Conservation (phyloP, 2,329 filamentous ascomycete species). For the Neopestalotiopsis rosae region DNA sequence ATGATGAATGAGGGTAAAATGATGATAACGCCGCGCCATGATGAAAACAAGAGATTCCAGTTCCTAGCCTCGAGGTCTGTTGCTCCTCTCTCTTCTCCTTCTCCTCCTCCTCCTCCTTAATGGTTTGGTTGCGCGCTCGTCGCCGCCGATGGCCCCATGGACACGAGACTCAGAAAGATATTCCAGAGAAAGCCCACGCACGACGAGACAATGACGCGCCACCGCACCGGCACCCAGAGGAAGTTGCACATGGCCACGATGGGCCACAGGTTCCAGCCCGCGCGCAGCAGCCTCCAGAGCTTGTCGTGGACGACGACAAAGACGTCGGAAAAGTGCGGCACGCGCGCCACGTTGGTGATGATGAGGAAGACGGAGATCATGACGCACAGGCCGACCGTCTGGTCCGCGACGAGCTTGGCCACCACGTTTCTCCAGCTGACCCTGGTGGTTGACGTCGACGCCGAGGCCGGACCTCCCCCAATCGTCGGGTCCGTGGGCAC, state of each 20-base stretch:
- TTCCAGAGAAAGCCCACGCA: slow-evolving; percentile 44
- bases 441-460: background rate
- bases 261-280: slow-evolving; percentile 44
- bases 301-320: slow-evolving; percentile 33
- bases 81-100: background rate
- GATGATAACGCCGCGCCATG: background rate
- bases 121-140: background rate
- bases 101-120: background rate
- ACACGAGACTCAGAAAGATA: slow-evolving; percentile 42
- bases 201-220: slow-evolving; percentile 40
- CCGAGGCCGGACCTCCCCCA: background rate
- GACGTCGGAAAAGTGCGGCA: slow-evolving; percentile 30
- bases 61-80: background rate
- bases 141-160: slow-evolving; percentile 22
- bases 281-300: slow-evolving; percentile 37
- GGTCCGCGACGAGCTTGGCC: slow-evolving; percentile 41
- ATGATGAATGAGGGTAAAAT: background rate
- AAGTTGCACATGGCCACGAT: slow-evolving; percentile 42
- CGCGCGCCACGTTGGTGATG: slow-evolving; percentile 41
- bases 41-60: background rate
- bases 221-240: slow-evolving; percentile 41
- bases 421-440: slow-evolving; percentile 41
- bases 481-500: background rate
- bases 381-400: slow-evolving; percentile 41
- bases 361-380: slow-evolving; percentile 40